Conservation (phyloP, 1,284 basidiomycete species). For the Apiotrichum domesticum region DNA sequence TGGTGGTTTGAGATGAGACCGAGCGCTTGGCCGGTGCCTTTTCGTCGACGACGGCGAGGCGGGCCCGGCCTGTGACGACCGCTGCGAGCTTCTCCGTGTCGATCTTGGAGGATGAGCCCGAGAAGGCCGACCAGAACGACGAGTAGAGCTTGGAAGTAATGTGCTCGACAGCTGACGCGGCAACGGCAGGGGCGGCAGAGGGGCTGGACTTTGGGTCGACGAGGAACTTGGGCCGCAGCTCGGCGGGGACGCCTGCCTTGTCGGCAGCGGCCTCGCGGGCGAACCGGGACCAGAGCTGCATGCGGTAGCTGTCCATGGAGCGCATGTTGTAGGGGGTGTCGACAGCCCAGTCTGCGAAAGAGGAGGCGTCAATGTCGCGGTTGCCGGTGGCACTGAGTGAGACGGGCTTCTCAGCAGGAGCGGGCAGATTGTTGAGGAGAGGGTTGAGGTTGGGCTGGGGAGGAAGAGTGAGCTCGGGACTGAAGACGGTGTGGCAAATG, state of each 20-base stretch:
- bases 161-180: conserved; percentile 35
- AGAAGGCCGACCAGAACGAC: conserved; percentile 49
- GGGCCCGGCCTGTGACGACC: conserved; percentile 46
- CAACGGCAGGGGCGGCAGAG: conserved; percentile 23
- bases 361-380: conserved; percentile 53
- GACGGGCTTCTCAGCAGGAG: conserved; percentile 1
- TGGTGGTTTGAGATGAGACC: background rate
- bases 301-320: conserved; percentile 71
- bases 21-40: conserved; percentile 4
- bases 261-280: conserved; percentile 50
- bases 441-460: conserved; percentile 69
- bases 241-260: conserved; percentile 32
- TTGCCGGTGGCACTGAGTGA: conserved; percentile 22
- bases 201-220: conserved; percentile 19
- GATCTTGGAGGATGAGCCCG: conserved; percentile 23
- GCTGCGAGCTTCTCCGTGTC: conserved; percentile 47
- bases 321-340: conserved; percentile 73
- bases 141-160: conserved; percentile 44
- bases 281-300: conserved; percentile 82
- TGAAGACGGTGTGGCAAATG: conserved; percentile 74
- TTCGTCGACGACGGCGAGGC: conserved; percentile 40
- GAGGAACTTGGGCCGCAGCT: conserved; percentile 46
- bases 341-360: conserved; percentile 58
- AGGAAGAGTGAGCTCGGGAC: conserved; percentile 55
- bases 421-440: conserved; percentile 51